Evolutionary conservation across 352 stramenopile species (phyloP).

Genomic region (Pythium brachiatum): DNA sequence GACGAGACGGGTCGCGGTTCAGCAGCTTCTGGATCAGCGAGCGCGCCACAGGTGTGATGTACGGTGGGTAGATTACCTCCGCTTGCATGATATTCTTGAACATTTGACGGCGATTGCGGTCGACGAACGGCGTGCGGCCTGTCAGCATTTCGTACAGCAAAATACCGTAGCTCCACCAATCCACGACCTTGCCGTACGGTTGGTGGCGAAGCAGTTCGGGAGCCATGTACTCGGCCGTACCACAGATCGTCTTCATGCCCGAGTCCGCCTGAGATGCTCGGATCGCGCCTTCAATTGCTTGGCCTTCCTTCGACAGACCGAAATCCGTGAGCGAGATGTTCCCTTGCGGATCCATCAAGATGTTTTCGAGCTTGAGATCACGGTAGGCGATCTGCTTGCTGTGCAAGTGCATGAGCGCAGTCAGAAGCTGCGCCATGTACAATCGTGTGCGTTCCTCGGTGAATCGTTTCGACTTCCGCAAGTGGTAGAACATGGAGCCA

Average conservation of each 20-base stretch:
- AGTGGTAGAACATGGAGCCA: constrained; percentile 88
- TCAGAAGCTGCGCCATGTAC: constrained; percentile 88
- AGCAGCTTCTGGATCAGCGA: constrained; percentile 89
- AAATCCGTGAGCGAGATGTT: constrained; percentile 89
- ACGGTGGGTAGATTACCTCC: constrained; percentile 85
- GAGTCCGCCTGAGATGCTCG: constrained; percentile 72
- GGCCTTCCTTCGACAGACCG: constrained; percentile 83
- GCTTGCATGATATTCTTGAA: constrained; percentile 92
- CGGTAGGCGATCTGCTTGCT: constrained; percentile 89
- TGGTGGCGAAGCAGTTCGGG: constrained; percentile 81
- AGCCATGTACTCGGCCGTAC: constrained; percentile 88
- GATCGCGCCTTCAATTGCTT: constrained; percentile 79
- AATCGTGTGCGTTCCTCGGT: constrained; percentile 78
- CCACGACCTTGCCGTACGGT: constrained; percentile 87
- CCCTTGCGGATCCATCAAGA: constrained; percentile 86
- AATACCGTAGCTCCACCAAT: constrained; percentile 91
- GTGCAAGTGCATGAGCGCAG: constrained; percentile 86
- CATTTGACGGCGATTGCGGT: constrained; percentile 86
- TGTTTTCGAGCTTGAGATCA: constrained; percentile 90
- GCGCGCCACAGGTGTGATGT: constrained; percentile 72
- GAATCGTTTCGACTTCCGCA: constrained; percentile 87
- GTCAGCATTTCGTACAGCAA: constrained; percentile 89
- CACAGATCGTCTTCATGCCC: constrained; percentile 89
- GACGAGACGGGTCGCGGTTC: constrained; percentile 90
- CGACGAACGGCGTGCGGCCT: constrained; percentile 82